Evolutionary conservation across 1,284 basidiomycete species (phyloP).

Genomic region (Vanrija humicola): DNA sequence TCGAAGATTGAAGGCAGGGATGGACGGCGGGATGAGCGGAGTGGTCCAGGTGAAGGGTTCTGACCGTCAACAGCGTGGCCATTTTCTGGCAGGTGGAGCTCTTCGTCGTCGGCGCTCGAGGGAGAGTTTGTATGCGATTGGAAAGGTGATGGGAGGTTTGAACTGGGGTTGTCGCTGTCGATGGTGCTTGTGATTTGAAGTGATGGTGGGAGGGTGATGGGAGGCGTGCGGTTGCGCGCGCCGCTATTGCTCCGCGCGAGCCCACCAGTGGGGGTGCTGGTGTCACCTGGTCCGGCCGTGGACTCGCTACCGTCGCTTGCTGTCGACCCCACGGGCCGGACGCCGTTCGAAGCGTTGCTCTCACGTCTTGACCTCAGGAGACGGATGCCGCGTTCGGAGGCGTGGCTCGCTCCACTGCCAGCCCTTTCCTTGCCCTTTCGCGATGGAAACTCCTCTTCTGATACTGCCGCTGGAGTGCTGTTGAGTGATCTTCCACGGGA

Average conservation of each 20-base stretch:
- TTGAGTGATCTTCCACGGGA: slow-evolving; percentile 4
- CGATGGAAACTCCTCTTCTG: slow-evolving; percentile 7
- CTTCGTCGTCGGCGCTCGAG: background rate
- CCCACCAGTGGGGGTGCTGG: no score
- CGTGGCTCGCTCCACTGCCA: slow-evolving; percentile 27
- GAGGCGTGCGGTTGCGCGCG: no score
- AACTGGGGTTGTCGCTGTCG: background rate
- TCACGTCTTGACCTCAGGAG: slow-evolving; percentile 10
- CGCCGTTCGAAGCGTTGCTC: slow-evolving; percentile 1
- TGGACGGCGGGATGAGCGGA: slow-evolving; percentile 36
- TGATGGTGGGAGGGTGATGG: background rate
- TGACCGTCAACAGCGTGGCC: background rate
- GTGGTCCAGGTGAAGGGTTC: background rate
- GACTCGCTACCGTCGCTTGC: no score
- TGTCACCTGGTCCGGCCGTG: no score
- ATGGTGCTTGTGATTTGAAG: background rate
- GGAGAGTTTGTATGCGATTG: background rate
- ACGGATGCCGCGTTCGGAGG: slow-evolving; percentile 23
- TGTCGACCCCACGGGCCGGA: background rate
- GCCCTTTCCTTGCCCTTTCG: slow-evolving; percentile 39
- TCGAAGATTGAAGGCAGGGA: slow-evolving; percentile 49
- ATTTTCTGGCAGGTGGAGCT: slow-evolving; percentile 12
- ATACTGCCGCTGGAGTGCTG: background rate
- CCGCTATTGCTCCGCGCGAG: no score
- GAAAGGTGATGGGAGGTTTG: slow-evolving; percentile 2